Evolutionary conservation across 768 basidiomycete species (phyloP), one percentile per base, ranked within the genome.

Genomic region (Auriscalpium vulgare): DNA sequence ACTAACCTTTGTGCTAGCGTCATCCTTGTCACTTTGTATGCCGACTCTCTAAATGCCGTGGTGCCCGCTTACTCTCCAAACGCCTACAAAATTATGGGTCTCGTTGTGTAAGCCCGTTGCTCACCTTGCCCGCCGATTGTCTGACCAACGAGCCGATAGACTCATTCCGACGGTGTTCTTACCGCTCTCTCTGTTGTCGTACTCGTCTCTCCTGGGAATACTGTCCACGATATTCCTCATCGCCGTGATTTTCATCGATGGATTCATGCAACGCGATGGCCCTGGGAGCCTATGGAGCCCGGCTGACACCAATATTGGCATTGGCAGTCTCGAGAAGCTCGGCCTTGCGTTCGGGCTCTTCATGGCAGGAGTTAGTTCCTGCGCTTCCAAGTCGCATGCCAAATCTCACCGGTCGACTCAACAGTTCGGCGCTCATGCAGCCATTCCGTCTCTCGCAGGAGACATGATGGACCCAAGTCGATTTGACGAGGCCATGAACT

Each of bases 401-500:
- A 8, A n/a, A 36, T 36, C 29, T 57, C 17, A 55, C 52, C 8
- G 23, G 48, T 37, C 17, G 47, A 46, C 23, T 29, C 10, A 34
- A 37, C 62, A 92, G 83, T 95, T 95, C 64, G 84, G 91, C 3
- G 94, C 94, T 2, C 95, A 98, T 66, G 87, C 91, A 13, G 87
- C 95, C 34, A 87, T 98, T 50, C 95, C 95, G 17, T 90, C 88
- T 19, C 70, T 98, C 14, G 92, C 88, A 4, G 79, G 84, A 63
- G 95, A 98, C 69, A 97, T 97, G 95, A 67, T 69, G 19, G 82
- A 93, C 61, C 94, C 94, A 8, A 75, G 77, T 29, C 77, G 84
- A 60, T 97, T 95, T 68, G 80, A 88, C 67, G 70, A 68, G 52
- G 91, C 94, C 83, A 87, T 90, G 58, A 84, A 93, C 66, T 80